These are phyloP conservation scores for Nicotiana paniculata DNA, from an alignment of 257 asterid species.

Conservation along the genomic window DNA sequence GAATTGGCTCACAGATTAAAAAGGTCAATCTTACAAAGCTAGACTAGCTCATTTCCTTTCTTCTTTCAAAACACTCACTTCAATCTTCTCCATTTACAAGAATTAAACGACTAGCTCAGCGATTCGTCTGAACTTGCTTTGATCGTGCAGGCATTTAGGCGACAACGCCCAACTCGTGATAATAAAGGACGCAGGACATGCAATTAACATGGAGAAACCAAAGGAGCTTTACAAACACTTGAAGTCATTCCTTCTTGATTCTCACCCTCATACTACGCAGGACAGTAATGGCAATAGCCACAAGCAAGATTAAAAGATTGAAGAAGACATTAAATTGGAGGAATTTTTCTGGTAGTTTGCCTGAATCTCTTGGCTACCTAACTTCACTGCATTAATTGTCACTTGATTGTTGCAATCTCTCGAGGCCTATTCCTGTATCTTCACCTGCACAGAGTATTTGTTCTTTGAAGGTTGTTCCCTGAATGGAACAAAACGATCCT, in stretches of 20 bases:
- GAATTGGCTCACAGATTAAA: constrained; percentile 66
- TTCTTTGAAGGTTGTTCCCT: not conserved
- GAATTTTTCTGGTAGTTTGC: not conserved
- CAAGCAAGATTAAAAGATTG: constrained; percentile 36
- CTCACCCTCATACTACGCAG: constrained; percentile 21
- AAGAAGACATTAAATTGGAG: not conserved
- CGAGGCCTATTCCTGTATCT: not conserved
- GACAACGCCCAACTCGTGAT: constrained; percentile 49
- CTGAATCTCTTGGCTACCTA: not conserved
- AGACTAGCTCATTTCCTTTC: not conserved
- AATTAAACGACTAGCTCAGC: not conserved
- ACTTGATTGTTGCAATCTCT: not conserved
- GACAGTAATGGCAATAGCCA: constrained; percentile 19
- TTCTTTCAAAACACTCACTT: not conserved
- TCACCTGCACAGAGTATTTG: not conserved
- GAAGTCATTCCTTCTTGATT: constrained; percentile 47
- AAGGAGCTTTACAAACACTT: constrained; percentile 50
- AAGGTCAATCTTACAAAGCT: constrained; percentile 32
- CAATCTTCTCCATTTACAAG: not conserved
- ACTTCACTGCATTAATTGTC: not conserved
- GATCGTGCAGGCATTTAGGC: constrained; percentile 56
- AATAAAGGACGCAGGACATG: constrained; percentile 74
- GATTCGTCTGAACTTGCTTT: not conserved
- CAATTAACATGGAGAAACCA: constrained; percentile 64
- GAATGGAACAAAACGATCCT: not conserved